phyloP scores from a whole-genome alignment of 1,284 basidiomycete species.

The Leccinum subrobustum region DNA sequence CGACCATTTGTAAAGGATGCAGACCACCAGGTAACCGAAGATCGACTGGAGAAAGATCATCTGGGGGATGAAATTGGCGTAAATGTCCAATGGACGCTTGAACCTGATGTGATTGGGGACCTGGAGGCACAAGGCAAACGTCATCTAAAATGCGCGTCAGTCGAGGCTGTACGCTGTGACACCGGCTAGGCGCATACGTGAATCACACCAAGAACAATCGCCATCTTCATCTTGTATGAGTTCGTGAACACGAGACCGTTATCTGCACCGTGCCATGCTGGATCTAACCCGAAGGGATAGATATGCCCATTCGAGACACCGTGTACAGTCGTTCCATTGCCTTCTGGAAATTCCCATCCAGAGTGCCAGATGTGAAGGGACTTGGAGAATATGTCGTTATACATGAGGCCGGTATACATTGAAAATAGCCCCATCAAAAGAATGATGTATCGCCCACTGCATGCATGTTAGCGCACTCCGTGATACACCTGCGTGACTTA shows the following conservation, averaged over 20 bases:
- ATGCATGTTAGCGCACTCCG: constrained; percentile 17
- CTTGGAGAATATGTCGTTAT: constrained; percentile 99
- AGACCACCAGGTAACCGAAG: constrained; percentile 94
- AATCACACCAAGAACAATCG: constrained; percentile 93
- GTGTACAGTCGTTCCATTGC: constrained; percentile 40
- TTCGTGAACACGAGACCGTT: constrained; percentile 95
- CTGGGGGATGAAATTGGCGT: constrained; percentile 94
- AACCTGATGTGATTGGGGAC: constrained; percentile 94
- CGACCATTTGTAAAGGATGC: constrained; percentile 97
- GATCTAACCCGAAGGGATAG: constrained; percentile 95
- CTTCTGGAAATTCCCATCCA: constrained; percentile 81
- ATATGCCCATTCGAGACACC: constrained; percentile 63
- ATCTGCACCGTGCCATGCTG: constrained; percentile 92
- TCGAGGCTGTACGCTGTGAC: constrained; percentile 7
- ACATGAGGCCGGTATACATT: constrained; percentile 94
- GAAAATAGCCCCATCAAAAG: constrained; percentile 96
- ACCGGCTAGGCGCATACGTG: constrained; percentile 63
- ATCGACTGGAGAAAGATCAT: constrained; percentile 97
- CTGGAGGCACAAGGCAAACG: constrained; percentile 95
- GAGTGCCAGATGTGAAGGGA: constrained; percentile 87
- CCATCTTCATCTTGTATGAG: constrained; percentile 99
- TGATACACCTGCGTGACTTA: constrained; percentile 43
- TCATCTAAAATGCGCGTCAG: constrained; percentile 69
- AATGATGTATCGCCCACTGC: constrained; percentile 96
- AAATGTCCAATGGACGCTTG: constrained; percentile 84